phyloP scores from a whole-genome alignment of 345 rosid species.

The Dipteronia sinensis region DNA sequence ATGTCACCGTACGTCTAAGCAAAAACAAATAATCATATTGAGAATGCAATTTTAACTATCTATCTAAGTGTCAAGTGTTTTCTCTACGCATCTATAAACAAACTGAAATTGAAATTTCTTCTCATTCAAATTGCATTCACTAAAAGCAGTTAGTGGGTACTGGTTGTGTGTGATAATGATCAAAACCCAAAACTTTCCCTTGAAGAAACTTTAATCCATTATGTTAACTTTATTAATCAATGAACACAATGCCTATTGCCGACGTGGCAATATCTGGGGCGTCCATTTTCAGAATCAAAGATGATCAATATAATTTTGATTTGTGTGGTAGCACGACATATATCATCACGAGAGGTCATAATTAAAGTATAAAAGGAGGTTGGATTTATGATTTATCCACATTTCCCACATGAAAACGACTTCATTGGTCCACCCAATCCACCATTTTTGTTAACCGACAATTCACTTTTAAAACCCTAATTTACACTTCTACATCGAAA shows the following conservation, averaged over 20 bases:
- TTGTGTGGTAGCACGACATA: too few species aligned
- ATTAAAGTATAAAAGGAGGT: not conserved
- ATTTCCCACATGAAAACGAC: not conserved
- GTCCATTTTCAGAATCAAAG: not conserved
- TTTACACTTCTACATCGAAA: too few species aligned
- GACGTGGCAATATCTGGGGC: not conserved
- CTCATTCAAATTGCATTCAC: not conserved
- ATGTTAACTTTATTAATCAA: not conserved
- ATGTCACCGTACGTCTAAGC: too few species aligned
- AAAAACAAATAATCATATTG: too few species aligned
- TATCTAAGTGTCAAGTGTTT: not conserved
- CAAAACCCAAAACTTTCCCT: not conserved
- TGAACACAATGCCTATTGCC: not conserved
- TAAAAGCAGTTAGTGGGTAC: not conserved
- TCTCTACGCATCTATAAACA: not conserved
- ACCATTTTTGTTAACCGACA: not conserved
- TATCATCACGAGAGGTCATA: too few species aligned
- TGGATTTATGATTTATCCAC: not conserved
- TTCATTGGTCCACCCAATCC: not conserved
- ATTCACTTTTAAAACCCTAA: not conserved
- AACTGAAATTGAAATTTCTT: not conserved
- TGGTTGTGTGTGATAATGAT: not conserved
- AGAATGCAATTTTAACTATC: too few species aligned
- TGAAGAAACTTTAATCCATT: not conserved
- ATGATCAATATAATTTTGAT: too few species aligned